Evolutionary conservation across 2,329 filamentous ascomycete species (phyloP), one percentile per base, ranked within the genome.

Genomic region (Alternaria longipes): DNA sequence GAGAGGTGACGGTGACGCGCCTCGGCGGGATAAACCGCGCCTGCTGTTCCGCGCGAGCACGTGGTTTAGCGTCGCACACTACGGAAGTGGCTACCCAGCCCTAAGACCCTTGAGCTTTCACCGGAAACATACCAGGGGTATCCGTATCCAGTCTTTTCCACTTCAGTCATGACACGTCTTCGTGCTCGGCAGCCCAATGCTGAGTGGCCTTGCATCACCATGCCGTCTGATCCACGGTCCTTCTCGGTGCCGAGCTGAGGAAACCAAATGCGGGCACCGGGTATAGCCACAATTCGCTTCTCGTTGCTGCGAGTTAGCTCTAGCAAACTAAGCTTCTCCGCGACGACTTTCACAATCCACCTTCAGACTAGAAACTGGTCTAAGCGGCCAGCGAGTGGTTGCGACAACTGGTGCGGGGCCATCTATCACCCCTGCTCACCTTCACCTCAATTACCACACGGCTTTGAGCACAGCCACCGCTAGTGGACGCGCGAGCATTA

Each of bases 391-490:
- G 46, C 32, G 46, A 50, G 36, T 38, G 38, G 32, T 24, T 24
- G 46, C 46, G 30, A n/a, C 46, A 50, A 36, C 46, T 36, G 46
- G 46, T 50, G 60, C 66, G 56, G 58, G 52, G 62, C 55, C 56
- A 50, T 45, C 50, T 57, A 42, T n/a, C 28, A 56, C 54, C 52
- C 52, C 57, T 56, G 57, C 26, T 62, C 56, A 47, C 62, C 56
- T 61, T 66, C 66, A 68, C 66, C 60, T 60, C 42, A 54, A 49
- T 44, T 61, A 40, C 68, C 69, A 62, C 62, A 57, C 59, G 36
- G 54, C 65, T 62, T 58, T 28, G 58, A 61, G 59, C 68, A 65
- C 64, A 67, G 68, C 64, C 64, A 68, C 67, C 60, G 57, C 63
- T 65, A 65, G 63, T 38, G 28, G 49, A 36, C 42, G 56, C 57